phyloP scores from a whole-genome alignment of 768 basidiomycete genomes.

The Pisolithus sp. region DNA sequence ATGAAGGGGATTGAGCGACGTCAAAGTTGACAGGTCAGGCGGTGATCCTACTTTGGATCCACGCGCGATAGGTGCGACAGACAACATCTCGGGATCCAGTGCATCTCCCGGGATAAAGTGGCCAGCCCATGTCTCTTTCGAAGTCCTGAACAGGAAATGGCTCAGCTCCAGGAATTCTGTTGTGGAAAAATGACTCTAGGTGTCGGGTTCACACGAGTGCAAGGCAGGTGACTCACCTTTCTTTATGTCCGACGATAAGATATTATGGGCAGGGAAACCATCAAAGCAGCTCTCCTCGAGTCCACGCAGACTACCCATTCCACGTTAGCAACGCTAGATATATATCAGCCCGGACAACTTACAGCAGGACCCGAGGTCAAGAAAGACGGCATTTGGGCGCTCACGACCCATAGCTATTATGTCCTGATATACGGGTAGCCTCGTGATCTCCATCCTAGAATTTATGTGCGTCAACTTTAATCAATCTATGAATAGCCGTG shows the following conservation, averaged over 20 bases:
- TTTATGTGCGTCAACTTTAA: no score
- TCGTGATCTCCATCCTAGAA: not conserved
- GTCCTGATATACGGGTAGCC: not conserved
- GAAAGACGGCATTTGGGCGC: constrained; percentile 30
- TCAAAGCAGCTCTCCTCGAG: constrained; percentile 31
- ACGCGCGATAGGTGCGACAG: constrained; percentile 22
- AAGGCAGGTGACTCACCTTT: constrained; percentile 21
- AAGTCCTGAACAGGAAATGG: constrained; percentile 51
- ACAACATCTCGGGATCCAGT: constrained; percentile 40
- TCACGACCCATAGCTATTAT: constrained; percentile 21
- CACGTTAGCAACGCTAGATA: not conserved
- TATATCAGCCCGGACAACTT: constrained; percentile 2
- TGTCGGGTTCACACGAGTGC: not conserved
- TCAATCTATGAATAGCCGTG: no score
- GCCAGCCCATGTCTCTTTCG: constrained; percentile 43
- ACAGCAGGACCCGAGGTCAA: constrained; percentile 40
- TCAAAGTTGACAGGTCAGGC: constrained; percentile 27
- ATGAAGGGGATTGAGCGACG: constrained; percentile 38
- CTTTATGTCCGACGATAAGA: constrained; percentile 30
- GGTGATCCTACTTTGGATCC: constrained; percentile 10
- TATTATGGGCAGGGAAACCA: constrained; percentile 31
- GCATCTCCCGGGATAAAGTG: constrained; percentile 48
- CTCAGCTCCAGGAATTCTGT: constrained; percentile 53
- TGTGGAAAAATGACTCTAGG: not conserved
- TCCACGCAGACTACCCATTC: constrained; percentile 14